These are phyloP conservation scores for Daldinia grandis DNA, from an alignment of 495 filamentous ascomycete genomes.

Conservation along the genomic window DNA sequence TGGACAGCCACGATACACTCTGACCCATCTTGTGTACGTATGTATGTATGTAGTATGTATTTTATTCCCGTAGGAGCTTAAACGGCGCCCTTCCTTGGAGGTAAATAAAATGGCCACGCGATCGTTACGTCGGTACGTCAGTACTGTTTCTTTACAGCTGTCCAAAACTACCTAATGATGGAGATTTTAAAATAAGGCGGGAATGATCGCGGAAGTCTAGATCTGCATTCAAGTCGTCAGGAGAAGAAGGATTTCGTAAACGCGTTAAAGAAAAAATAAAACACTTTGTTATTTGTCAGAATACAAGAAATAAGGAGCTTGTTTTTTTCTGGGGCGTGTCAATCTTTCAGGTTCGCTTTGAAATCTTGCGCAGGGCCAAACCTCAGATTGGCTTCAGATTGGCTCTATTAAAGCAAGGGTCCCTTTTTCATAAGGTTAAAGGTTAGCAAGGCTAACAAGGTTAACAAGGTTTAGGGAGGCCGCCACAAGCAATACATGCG, in stretches of 20 bases:
- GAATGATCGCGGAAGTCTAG: constrained; percentile 13
- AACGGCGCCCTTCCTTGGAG: constrained; percentile 2
- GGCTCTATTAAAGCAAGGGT: constrained; percentile 25
- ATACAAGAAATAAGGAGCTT: constrained; percentile 1
- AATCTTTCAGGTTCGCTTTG: constrained; percentile 30
- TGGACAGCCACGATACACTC: constrained; percentile 77
- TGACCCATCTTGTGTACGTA: constrained; percentile 73
- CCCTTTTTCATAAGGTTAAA: constrained; percentile 11
- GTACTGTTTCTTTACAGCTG: constrained; percentile 11
- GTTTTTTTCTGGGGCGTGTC: constrained; percentile 27
- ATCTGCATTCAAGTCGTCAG: constrained; percentile 14
- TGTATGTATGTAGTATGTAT: constrained; percentile 13
- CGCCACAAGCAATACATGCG: constrained; percentile 28
- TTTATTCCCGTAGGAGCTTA: constrained; percentile 8
- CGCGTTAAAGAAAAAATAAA: constrained; percentile 16
- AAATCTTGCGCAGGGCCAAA: constrained; percentile 35
- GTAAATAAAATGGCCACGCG: constrained; percentile 21
- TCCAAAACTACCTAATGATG: constrained; percentile 1
- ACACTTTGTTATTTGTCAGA: constrained; percentile 6
- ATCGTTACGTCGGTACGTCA: constrained; percentile 18
- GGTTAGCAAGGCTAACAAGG: background rate
- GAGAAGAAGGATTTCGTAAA: constrained; percentile 23
- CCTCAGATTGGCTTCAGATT: constrained; percentile 34
- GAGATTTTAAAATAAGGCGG: constrained; percentile 20
- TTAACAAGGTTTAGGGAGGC: constrained; percentile 33